A percentile compares a stretch with the other conserved stretches of the same genome.
Evolutionary conservation across 495 filamentous ascomycete genomes (phyloP).

Genomic region (Hapsidospora chrysogenum): DNA sequence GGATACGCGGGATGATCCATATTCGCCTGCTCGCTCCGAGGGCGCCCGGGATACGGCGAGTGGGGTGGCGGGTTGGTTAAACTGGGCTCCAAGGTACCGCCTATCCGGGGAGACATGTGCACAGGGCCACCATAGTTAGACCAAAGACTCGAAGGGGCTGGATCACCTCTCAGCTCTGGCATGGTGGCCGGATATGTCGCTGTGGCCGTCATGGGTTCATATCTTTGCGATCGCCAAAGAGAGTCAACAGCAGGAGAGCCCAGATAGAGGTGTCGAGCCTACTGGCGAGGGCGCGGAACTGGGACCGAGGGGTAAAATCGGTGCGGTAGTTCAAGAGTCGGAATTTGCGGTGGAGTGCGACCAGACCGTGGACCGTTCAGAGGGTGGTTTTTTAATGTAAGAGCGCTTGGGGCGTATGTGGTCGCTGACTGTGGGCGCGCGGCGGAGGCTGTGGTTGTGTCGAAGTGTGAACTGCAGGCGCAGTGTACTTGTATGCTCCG

Average conservation of each 20-base stretch:
- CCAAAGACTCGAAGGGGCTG: constrained; percentile 31
- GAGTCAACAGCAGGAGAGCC: no score
- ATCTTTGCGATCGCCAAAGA: constrained; percentile 9
- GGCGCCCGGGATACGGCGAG: constrained; percentile 25
- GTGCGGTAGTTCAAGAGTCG: no score
- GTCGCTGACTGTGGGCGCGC: no score
- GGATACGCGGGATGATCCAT: constrained; percentile 22
- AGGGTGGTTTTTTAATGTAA: no score
- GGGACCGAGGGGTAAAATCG: no score
- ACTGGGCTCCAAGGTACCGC: constrained; percentile 24
- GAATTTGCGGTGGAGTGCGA: no score
- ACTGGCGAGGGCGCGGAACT: no score
- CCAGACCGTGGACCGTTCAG: no score
- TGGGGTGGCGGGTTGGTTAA: constrained; percentile 18
- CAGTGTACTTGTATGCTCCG: neutral
- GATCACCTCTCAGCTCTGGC: constrained; percentile 37
- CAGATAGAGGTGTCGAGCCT: no score
- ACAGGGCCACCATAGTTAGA: constrained; percentile 32
- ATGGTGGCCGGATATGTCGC: constrained; percentile 35
- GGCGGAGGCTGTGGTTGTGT: no score
- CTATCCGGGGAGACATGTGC: constrained; percentile 27
- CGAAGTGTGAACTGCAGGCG: neutral
- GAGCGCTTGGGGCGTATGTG: no score
- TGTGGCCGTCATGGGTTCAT: constrained; percentile 35
- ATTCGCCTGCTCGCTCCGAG: constrained; percentile 19